Conservation (phyloP, 2,329 filamentous ascomycete genomes). For the Orbilia oligospora region DNA sequence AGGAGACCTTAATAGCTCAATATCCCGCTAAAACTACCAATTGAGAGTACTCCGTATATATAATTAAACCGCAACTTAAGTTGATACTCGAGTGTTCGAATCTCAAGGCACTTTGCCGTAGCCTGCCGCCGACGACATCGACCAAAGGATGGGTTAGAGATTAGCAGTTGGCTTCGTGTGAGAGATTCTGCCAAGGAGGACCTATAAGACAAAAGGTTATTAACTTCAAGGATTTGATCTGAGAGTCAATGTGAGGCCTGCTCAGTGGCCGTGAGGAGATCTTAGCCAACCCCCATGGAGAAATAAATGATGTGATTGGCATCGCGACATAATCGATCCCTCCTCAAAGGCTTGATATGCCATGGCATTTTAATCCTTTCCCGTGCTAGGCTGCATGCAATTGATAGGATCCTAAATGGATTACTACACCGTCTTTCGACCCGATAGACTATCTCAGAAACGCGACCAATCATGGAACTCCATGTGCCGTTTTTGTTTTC, state of each 20-base stretch:
- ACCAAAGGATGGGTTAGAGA: constrained; percentile 34
- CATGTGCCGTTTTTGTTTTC: constrained; percentile 39
- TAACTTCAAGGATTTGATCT: constrained; percentile 16
- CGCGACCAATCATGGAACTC: constrained; percentile 42
- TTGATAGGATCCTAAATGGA: constrained; percentile 34
- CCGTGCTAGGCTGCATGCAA: constrained; percentile 43
- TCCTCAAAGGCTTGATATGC: constrained; percentile 27
- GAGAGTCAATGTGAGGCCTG: constrained; percentile 26
- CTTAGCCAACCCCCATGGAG: constrained; percentile 53
- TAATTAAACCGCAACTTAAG: no score
- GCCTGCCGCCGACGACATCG: constrained; percentile 18
- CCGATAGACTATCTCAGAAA: constrained; percentile 48
- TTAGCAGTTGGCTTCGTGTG: constrained; percentile 29
- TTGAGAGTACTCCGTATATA: no score
- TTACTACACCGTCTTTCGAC: constrained; percentile 22
- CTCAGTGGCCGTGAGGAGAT: constrained; percentile 4
- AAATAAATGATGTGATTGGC: constrained; percentile 58
- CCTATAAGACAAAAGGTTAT: constrained; percentile 20
- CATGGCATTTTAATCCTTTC: constrained; percentile 42
- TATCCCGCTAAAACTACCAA: neutral
- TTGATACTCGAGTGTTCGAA: neutral
- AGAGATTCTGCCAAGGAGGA: constrained; percentile 24
- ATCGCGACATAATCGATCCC: constrained; percentile 54
- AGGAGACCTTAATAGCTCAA: neutral
- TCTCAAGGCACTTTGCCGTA: neutral